These are phyloP conservation scores for cucumber (Cucumis sativus) DNA, from an alignment of 306 rosid genomes.

Conservation along the genomic window Cucumber_9930_V3 NC_026656.2:13440001-13440500, in stretches of 20 bases:
- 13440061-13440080: slow-evolving; percentile 53
- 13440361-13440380: background rate
- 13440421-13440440: slow-evolving; percentile 2
- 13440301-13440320: background rate
- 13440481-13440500: background rate
- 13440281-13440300: slow-evolving; percentile 2
- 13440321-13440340: background rate
- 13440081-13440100: slow-evolving; percentile 13
- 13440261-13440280: background rate
- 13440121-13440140: background rate
- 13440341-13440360: background rate
- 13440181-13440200: slow-evolving; percentile 6
- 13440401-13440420: background rate
- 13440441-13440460: background rate
- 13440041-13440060: slow-evolving; percentile 58
- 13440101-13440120: slow-evolving; percentile 14
- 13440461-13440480: slow-evolving; percentile 6
- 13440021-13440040: slow-evolving; percentile 31
- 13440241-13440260: slow-evolving; percentile 4
- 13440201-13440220: slow-evolving; percentile 2
- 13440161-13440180: background rate
- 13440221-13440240: slow-evolving; percentile 7
- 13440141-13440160: slow-evolving; percentile 10
- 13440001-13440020: background rate
- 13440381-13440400: background rate